Base-by-base conservation (phyloP, 352 stramenopile genomes). In the Phytophthora tubulina region DNA sequence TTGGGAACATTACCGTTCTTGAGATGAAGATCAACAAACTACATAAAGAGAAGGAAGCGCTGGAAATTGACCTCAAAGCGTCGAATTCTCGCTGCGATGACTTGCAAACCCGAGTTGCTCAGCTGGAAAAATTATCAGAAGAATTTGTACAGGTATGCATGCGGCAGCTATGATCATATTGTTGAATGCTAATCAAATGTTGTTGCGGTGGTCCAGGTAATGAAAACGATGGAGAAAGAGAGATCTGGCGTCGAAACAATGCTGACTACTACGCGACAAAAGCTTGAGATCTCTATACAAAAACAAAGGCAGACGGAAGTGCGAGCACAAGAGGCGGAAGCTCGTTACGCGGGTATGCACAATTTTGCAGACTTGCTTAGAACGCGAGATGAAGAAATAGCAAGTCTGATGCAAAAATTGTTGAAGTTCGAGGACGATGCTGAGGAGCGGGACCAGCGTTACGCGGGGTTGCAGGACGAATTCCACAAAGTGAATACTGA, bases 311-410 rank as follows among this genome's bases (percentile, higher is more conserved):
- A 57, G 13, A 30, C 60, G 3, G 66, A 72, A 41, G n/a, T 30
- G 3, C 39, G 53, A 44, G 48, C 48, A 17, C 52, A 62, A 30
- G 53, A 67, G 31, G 62, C 51, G 6, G 72, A 79, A 66, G 58
- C 35, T 10, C 67, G 35, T 17, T 70, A 39, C 15, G 31, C n/a
- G 4, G 27, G 31, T 2, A 13, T 66, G 6, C 42, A 75, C 17
- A 62, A 71, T 6, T 15, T 79, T 1, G 58, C 51, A 10, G 41
- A 58, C 6, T 49, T 72, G 31, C 3, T 84, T 8, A 39, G 75
- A 17, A 55, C 75, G 6, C 78, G 78, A 67, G 78, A 89, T 6
- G 67, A 77, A 57, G 85, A 91, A 59, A 67, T 92, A 5, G 58
- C 53, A 10, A 56, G 67, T n/a, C 35, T 93, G 27, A 88, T 93